Evolutionary conservation across 495 filamentous ascomycete genomes (phyloP).

Genomic region (Lophiostoma macrostomum): DNA sequence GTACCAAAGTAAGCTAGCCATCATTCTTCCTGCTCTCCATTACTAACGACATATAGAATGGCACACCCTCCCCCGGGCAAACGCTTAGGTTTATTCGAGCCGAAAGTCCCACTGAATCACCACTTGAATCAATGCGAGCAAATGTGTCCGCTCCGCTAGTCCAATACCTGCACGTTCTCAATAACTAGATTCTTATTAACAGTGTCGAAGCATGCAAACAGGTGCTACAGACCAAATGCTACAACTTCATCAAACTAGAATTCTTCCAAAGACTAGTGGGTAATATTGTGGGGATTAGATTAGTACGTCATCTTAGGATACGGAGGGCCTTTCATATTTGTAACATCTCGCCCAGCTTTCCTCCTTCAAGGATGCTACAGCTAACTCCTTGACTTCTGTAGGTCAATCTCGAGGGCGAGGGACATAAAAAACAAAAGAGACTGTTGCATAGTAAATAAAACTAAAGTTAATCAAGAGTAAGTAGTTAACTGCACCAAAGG

Average conservation of each 20-base stretch:
- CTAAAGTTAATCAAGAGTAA: background rate
- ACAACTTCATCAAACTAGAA: constrained; percentile 73
- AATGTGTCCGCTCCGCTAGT: constrained; percentile 81
- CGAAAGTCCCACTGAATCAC: constrained; percentile 54
- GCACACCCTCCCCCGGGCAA: constrained; percentile 53
- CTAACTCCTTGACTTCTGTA: no score
- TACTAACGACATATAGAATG: constrained; percentile 42
- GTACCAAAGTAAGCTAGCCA: no score
- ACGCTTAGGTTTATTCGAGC: constrained; percentile 51
- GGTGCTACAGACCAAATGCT: constrained; percentile 62
- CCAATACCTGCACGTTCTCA: constrained; percentile 63
- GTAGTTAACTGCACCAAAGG: background rate
- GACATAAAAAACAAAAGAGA: constrained; percentile 55
- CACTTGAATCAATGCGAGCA: constrained; percentile 61
- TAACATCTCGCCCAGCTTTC: no score
- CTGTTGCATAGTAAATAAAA: constrained; percentile 5
- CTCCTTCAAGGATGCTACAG: no score
- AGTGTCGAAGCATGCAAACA: constrained; percentile 58
- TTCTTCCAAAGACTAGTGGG: constrained; percentile 54
- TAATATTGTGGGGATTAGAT: constrained; percentile 66
- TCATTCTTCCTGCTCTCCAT: no score
- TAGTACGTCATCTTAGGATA: no score
- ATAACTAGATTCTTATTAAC: constrained; percentile 65
- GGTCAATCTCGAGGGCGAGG: constrained; percentile 77
- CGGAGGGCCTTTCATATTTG: no score